These are phyloP conservation scores for Cucumis hystrix DNA, from an alignment of 306 rosid species.

Conservation along the genomic window DNA sequence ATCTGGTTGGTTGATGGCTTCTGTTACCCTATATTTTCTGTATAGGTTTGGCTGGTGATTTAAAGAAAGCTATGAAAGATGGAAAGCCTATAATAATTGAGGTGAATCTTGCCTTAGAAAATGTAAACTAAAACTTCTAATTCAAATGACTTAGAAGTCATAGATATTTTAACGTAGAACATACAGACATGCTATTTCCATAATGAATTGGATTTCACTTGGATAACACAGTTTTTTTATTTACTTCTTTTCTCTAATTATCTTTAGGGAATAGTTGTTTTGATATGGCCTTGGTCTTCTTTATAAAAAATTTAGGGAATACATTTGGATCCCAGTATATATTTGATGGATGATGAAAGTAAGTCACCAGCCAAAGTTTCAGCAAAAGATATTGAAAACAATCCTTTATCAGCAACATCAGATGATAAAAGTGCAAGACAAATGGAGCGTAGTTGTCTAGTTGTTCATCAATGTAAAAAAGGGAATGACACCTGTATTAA, in stretches of 20 bases:
- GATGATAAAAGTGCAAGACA: constrained; percentile 29
- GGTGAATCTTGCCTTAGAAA: constrained; percentile 19
- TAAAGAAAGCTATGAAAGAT: constrained; percentile 98
- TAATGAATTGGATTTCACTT: not conserved
- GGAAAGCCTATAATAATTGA: constrained; percentile 96
- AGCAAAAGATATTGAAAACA: constrained; percentile 31
- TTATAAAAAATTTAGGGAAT: constrained; percentile 49
- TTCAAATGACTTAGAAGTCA: not conserved
- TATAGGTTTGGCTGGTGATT: constrained; percentile 90
- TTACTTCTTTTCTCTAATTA: not conserved
- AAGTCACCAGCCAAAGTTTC: constrained; percentile 31
- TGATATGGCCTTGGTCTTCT: not conserved
- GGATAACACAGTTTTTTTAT: not conserved
- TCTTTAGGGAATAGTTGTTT: not conserved
- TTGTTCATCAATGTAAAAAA: constrained; percentile 10
- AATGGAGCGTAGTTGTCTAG: constrained; percentile 18
- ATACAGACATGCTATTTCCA: not conserved
- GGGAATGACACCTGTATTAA: constrained; percentile 15
- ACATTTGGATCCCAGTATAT: constrained; percentile 96
- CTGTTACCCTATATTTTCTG: constrained; percentile 15
- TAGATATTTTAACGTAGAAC: not conserved
- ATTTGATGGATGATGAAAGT: constrained; percentile 81
- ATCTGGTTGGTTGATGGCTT: not conserved
- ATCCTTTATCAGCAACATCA: constrained; percentile 16
- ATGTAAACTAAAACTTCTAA: not conserved